Evolutionary conservation across 805 yeast species (phyloP).

Genomic region (Saccharomycodes ludwigii): DNA sequence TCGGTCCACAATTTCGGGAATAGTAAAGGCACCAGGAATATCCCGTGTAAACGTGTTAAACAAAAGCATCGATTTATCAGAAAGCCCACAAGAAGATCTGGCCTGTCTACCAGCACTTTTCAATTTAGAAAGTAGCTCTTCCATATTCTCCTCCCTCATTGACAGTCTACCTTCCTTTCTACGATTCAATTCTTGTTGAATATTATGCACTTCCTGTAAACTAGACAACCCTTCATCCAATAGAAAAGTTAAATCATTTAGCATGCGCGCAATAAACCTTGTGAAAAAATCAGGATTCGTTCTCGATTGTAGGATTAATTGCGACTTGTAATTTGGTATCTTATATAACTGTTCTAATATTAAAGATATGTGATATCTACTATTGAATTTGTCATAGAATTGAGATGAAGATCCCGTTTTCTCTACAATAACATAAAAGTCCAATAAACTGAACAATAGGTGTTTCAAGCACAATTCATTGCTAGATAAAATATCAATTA

Average conservation of each 20-base stretch:
- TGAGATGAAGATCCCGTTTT: constrained; percentile 92
- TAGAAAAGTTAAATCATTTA: constrained; percentile 86
- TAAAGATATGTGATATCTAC: constrained; percentile 74
- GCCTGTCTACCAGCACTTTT: constrained; percentile 63
- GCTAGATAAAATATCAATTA: constrained; percentile 51
- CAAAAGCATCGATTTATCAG: constrained; percentile 69
- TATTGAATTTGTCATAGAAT: constrained; percentile 90
- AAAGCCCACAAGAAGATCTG: constrained; percentile 66
- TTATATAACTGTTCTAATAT: constrained; percentile 80
- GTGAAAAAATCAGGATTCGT: constrained; percentile 74
- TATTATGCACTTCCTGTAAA: constrained; percentile 61
- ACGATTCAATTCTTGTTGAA: constrained; percentile 50
- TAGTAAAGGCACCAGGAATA: constrained; percentile 75
- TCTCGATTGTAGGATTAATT: constrained; percentile 55
- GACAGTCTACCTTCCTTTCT: constrained; percentile 28
- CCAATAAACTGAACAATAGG: constrained; percentile 71
- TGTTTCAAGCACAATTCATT: constrained; percentile 52
- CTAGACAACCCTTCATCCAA: constrained; percentile 83
- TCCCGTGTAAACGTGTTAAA: constrained; percentile 75
- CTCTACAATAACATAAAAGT: constrained; percentile 88
- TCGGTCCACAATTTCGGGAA: constrained; percentile 85
- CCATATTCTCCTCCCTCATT: constrained; percentile 39
- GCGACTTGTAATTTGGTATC: constrained; percentile 51
- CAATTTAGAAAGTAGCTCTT: constrained; percentile 48
- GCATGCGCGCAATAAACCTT: constrained; percentile 84